Evolutionary conservation across 768 basidiomycete species (phyloP), one percentile per base, ranked within the genome.

Genomic region (Tylopilus rubrobrunneus): DNA sequence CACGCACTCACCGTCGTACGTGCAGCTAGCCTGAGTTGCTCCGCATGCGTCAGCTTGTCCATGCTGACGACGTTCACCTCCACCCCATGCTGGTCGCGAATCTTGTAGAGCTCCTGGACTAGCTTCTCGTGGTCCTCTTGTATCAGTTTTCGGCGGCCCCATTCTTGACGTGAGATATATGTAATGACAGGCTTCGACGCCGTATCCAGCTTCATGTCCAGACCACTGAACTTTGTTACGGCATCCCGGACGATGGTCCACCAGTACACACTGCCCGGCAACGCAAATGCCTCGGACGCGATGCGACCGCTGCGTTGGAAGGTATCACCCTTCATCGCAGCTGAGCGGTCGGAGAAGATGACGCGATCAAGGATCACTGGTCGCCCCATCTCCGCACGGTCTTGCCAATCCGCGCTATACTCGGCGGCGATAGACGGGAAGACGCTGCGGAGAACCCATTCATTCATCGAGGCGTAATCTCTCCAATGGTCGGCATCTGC

Each of bases 401-500:
- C 94, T 28, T 75, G 75, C 85, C 92, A 95, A 69, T 96, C 94
- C 58, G 84, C 79, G 44, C 77, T 73, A 69, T 87, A 95, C 68
- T 95, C 92, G 73, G 89, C 82, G 1, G 82, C 80, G 50, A 84
- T 74, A 3, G 86, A 88, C 2, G 94, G 94, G 68, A 96, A 92
- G 53, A 84, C 79, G 29, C 84, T 80, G 45, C 87, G 85, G 25
- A 91, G 74, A 45, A 94, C 81, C 78, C 82, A 91, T 73, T 94
- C 83, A 69, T 96, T 96, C 92, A 97, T 93, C 34, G 77, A 73
- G 7, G 94, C 84, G 57, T 94, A 93, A 71, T 97, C 94, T 19
- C 91, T 83, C 93, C 93, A 97, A 61, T 90, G 85, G 48, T 76
- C 79, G 11, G 83, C 82, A 58, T 87, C 84, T 12, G 87, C 70